Evolutionary conservation across 306 rosid species (phyloP), one percentile per base, ranked within the genome.

Genomic region (Acmispon strigosus): DNA sequence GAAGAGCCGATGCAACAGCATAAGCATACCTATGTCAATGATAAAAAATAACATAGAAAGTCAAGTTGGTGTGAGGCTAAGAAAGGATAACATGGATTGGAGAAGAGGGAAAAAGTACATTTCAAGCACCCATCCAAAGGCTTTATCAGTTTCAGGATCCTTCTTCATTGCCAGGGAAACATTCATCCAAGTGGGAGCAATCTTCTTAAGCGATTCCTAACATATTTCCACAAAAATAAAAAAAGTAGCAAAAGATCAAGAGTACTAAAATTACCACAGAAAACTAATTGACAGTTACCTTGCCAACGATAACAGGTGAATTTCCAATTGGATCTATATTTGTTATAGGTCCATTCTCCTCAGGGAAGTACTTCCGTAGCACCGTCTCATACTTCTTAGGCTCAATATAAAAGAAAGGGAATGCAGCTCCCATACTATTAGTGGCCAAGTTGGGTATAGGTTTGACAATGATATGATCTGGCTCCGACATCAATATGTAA

Each of bases 101-200:
- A 29, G 47, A 66, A 51, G 62, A 63, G 48, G 58, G 36, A 82
- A 61, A 6, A 66, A 53, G 70, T 73, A 94, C 99, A 95, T 95
- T 89, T 95, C 99, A 74, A 95, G 99, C 82, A 95, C 99, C 99
- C 99, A 95, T 66, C 99, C 99, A 76, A 95, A 95, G 82, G 99
- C 96, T 76, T 88, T 91, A 73, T 95, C 99, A 14, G 99, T 74
- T 82, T 91, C 96, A 71, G 99, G 99, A 82, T 95, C 97, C 79
- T 91, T 89, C 85, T 95, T 95, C 99, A 95, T 95, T 34, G 96
- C 97, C 83, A 95, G 66, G 65, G 99, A 95, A 75, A 95, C 65
- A 81, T 95, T 95, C 99, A 95, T 95, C 99, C 99, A 95, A 71
- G 97, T 91, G 36, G 97, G 99, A 75, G 99, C 99, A 86, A 95